Evolutionary conservation across 768 basidiomycete genomes (phyloP), one percentile per base, ranked within the genome.

Genomic region (Pleurotus citrinopileatus): DNA sequence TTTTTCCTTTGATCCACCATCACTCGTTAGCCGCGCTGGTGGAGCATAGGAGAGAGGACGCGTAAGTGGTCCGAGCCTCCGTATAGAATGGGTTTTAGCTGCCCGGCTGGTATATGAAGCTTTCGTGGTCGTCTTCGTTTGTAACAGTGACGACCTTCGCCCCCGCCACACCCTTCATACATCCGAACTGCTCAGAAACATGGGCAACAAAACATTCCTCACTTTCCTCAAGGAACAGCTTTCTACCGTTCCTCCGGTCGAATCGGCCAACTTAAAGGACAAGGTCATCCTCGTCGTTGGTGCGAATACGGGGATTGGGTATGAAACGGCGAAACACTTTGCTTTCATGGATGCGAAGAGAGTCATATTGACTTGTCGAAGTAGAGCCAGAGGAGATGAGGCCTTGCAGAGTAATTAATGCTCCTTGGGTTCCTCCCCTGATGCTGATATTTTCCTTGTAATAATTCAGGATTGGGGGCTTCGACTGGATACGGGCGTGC

Each of bases 221-320:
- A 17, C 45, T 5, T 47, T 32, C 20, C 15, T 65, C 42, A 45
- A 43, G 37, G 61, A 59, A 3, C 71, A 73, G 42, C 54, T 53
- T 15, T 56, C 45, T 8, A 56, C 50, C 2, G 53, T 67, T 9
- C 67, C 70, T 6, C 65, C 68, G 4, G 67, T 75, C 3, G 65
- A 66, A 17, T 56, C 60, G 2, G 67, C 60, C 0, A 71, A 78
- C 54, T 65, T 82, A 19, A 59, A 62, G 7, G 75, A 73, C 4
- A 79, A 77, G 60, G 78, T 76, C 6, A 68, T 82, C 12, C 50
- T 83, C 19, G 73, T 84, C 20, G 69, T 73, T 25, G 74, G 72
- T 6, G 78, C 81, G 2, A 84, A 84, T 58, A 69, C 69, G 20
- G 83, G 80, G 1, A 53, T 81, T 4, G 79, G 80, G 0, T 70